Evolutionary conservation across 2,329 filamentous ascomycete genomes (phyloP), one percentile per base, ranked within the genome.

Genomic region (Penicillium sp.): DNA sequence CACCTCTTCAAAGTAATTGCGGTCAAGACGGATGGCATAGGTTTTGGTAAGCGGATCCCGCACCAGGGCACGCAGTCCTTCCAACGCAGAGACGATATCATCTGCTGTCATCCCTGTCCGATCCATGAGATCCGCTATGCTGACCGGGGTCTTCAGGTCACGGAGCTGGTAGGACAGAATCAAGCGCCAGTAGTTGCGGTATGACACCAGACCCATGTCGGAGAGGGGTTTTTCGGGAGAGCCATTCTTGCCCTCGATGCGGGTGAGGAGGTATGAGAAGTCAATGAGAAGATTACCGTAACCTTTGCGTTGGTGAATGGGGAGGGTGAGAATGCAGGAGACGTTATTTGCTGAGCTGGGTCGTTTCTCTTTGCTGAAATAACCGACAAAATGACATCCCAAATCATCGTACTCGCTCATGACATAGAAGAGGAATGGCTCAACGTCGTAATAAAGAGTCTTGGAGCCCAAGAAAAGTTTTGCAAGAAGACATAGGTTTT

Each of bases 401-500:
- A 89, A 85, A 40, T 95, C 89, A 54, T 90, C 87, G 57, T 87
- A 83, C 32, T 84, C 85, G 22, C 88, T 88, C 91, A 98, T 96
- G 68, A 95, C 91, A 70, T 98, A 98, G 74, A 98, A 98, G 28
- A 98, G 73, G 65, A 98, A 98, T 0, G 93, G 93, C 55, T 98
- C 93, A n/a, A 98, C 93, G 60, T 98, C 93, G 73, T 98, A 98
- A 74, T 96, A 98, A 6, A 98, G 81, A 4, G 93, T 97, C 70
- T 98, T 98, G 68, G 96, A 94, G 56, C 95, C 93, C 29, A 98
- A 78, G 65, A 98, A 98, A 72, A 97, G 87, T 64, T 98, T 98
- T 18, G 86, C 93, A 13, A 98, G 76, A 8, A 98, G 75, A 68
- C 93, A 98, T 4, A 98, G 78, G 59, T 98, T 98, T 42, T 94